Base-by-base conservation (phyloP, 768 basidiomycete genomes). In the Kwoniella dejecticola region DNA sequence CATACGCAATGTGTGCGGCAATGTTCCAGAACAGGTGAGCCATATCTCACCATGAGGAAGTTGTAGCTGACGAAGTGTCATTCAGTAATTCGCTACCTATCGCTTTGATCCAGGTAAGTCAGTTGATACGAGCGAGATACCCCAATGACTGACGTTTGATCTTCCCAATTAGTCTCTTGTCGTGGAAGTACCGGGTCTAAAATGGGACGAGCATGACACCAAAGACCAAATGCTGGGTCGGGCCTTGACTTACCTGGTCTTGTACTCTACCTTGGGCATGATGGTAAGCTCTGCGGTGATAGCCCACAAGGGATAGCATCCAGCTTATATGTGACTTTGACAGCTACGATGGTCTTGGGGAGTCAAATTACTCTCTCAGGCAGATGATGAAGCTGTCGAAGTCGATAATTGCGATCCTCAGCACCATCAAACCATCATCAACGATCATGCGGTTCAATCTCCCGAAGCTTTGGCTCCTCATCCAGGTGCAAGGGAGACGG, bases 241-340 rank as follows among this genome's bases (percentile, higher is more conserved):
- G 7, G 77, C 77, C 24, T 62, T 78, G 56, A 75, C 77, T 2
- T 78, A 77, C 55, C 55, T 77, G 45, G 90, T 96, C 6, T 82
- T 97, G 21, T 94, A 94, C 77, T 92, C 90, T 60, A 96, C 94
- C 0, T 83, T 98, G 30, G 96, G 96, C 44, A 95, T 95, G 92
- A 86, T 97, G 71, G 90, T 92, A 71, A 69, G 88, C 83, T 29
- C 17, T 19, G 33, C 21, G 15, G 40, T 13, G 40, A 19, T 4
- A 0, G 2, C 11, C 12, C 15, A 30, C 12, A 12, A 4, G 26
- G n/a, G n/a, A n/a, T n/a, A n/a, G n/a, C n/a, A n/a, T n/a, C n/a
- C n/a, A n/a, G n/a, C n/a, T n/a, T n/a, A n/a, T n/a, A n/a, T n/a
- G n/a, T n/a, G n/a, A n/a, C n/a, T n/a, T n/a, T n/a, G n/a, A n/a